Base-by-base conservation (phyloP, 352 stramenopile genomes). In the Phytophthora syringae region DNA sequence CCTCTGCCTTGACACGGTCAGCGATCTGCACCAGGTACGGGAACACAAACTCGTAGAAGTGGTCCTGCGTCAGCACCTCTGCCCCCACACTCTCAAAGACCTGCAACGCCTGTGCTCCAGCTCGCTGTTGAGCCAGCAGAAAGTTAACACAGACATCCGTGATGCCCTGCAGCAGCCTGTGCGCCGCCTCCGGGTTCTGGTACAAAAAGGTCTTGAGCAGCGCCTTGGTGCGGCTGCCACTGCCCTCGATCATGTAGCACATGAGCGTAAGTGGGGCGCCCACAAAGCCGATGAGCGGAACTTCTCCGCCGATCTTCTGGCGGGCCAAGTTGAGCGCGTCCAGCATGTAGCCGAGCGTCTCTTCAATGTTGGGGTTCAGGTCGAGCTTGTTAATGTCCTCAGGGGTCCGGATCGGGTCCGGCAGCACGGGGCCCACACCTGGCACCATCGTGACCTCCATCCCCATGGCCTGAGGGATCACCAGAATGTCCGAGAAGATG, bases 401-500 rank as follows among this genome's bases (percentile, higher is more conserved):
- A 3, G 97, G 88, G 22, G 78, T 79, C 48, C 88, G 81, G 55
- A 95, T 92, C 30, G 91, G 88, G 27, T 70, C 68, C 10, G 80
- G 82, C 28, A 94, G 72, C 59, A 95, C 89, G 21, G 86, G 98
- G 3, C 97, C 97, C 12, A 98, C 87, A 32, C 96, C 97, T 6
- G 95, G 79, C 5, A 97, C 89, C 97, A 99, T 99, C 40, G 90
- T 95, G 11, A 99, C 96, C 54, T 98, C 75, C 77, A 99, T 98
- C 16, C 95, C 95, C 76, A 99, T 93, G 28, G 97, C 97, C 81
- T 99, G 91, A 5, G 96, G 93, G 52, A 99, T 93, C n/a, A 99
- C 97, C 20, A 99, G 77, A 75, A 99, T 99, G 70, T 99, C 97
- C 47, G 89, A 98, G 80, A 99, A 99, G 59, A 99, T 94, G 76